Conservation (phyloP, 176 grass and related monocot genomes). For the Rhynchospora tenuis region DNA sequence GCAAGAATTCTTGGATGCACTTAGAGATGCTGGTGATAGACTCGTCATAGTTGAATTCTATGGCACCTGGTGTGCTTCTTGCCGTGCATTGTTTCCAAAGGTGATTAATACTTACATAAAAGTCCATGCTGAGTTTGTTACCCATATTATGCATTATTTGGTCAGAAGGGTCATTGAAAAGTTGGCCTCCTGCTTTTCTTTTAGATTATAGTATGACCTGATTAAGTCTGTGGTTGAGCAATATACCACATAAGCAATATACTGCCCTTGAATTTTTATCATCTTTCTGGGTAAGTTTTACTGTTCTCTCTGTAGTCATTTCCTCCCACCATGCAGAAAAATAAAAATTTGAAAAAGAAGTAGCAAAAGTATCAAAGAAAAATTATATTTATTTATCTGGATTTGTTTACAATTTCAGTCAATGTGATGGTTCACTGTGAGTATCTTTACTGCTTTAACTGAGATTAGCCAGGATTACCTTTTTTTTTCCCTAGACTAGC, state of each 20-base stretch:
- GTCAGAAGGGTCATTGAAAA: not conserved
- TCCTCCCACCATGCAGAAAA: too few relatives aligned
- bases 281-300: too few relatives aligned
- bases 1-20: constrained; percentile 80
- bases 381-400: not conserved
- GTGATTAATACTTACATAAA: constrained; percentile 31
- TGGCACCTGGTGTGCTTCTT: constrained; percentile 97
- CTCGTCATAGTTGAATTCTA: constrained; percentile 90
- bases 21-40: constrained; percentile 62
- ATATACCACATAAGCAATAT: not conserved
- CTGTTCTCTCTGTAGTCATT: too few relatives aligned
- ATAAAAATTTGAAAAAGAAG: too few relatives aligned
- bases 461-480: not conserved
- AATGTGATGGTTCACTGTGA: not conserved
- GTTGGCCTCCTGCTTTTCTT: not conserved
- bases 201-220: not conserved
- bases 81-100: constrained; percentile 82
- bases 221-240: not conserved
- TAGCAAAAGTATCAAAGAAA: not conserved
- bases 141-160: not conserved
- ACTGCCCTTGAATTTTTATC: too few relatives aligned
- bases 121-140: not conserved
- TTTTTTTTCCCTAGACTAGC: too few relatives aligned
- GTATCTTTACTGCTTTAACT: not conserved
- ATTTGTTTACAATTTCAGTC: not conserved